Conservation (phyloP, 2,329 filamentous ascomycete genomes). For the Ophiocordyceps robertsii region DNA sequence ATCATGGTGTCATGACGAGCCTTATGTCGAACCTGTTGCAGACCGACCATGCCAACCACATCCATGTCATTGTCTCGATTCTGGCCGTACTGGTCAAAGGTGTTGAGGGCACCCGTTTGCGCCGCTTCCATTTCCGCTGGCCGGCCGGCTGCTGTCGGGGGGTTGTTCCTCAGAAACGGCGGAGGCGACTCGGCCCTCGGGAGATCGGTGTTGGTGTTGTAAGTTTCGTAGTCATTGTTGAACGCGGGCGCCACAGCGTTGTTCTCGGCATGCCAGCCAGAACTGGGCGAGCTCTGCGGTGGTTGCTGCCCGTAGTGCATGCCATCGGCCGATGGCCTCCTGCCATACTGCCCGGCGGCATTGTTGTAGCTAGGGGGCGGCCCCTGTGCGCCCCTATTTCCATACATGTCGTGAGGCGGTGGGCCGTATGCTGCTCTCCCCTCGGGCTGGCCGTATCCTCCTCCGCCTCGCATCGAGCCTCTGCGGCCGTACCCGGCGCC, state of each 20-base stretch:
- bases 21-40: constrained; percentile 42
- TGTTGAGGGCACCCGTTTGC: constrained; percentile 26
- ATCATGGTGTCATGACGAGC: constrained; percentile 35
- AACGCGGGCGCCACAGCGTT: constrained; percentile 16
- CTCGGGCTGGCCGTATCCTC: constrained; percentile 26
- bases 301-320: constrained; percentile 16
- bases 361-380: constrained; percentile 26
- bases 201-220: constrained; percentile 30
- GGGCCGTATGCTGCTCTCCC: constrained; percentile 27
- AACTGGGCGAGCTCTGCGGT: background rate
- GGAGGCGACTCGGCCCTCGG: constrained; percentile 52
- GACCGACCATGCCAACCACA: constrained; percentile 58
- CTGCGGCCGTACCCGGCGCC: constrained; percentile 34
- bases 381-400: constrained; percentile 16
- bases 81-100: constrained; percentile 31
- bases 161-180: constrained; percentile 32
- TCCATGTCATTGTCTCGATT: constrained; percentile 55
- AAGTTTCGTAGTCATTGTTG: constrained; percentile 15
- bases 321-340: constrained; percentile 20
- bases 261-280: background rate
- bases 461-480: constrained; percentile 23
- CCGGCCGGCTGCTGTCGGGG: constrained; percentile 19
- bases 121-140: constrained; percentile 71
- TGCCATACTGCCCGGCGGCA: constrained; percentile 20
- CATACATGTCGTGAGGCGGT: constrained; percentile 18